Evolutionary conservation across 768 basidiomycete genomes (phyloP).

Genomic region (Nidula microcarpa): DNA sequence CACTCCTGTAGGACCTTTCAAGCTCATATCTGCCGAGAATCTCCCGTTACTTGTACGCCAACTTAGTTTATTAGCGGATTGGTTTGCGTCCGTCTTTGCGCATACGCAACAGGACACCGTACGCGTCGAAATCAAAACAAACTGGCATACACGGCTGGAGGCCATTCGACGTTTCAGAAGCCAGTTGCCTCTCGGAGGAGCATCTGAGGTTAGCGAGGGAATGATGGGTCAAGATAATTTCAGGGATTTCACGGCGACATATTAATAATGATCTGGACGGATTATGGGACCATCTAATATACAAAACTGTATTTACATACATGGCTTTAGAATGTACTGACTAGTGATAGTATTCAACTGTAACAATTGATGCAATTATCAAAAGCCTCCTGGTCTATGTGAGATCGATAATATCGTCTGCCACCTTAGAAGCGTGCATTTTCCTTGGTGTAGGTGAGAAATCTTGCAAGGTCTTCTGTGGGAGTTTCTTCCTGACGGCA

Average conservation of each 20-base stretch:
- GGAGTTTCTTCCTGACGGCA: background rate
- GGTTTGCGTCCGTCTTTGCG: slow-evolving; percentile 84
- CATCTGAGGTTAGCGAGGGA: slow-evolving; percentile 25
- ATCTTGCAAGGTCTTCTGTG: no score
- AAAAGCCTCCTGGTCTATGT: slow-evolving; percentile 4
- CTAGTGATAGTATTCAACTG: no score
- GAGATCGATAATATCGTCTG: slow-evolving; percentile 17
- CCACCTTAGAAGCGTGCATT: no score
- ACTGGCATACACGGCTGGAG: slow-evolving; percentile 81
- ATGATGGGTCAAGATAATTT: slow-evolving; percentile 50
- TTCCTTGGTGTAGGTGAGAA: no score
- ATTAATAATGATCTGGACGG: slow-evolving; percentile 20
- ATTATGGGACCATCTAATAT: no score
- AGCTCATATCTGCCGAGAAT: slow-evolving; percentile 86
- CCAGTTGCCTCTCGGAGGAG: slow-evolving; percentile 26
- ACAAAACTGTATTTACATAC: no score
- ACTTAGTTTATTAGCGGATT: slow-evolving; percentile 81
- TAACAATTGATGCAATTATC: no score
- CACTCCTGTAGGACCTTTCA: slow-evolving; percentile 88
- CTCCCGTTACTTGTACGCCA: slow-evolving; percentile 88
- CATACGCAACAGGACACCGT: slow-evolving; percentile 68
- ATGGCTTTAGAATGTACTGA: no score
- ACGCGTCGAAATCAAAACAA: slow-evolving; percentile 78
- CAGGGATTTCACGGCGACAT: slow-evolving; percentile 57
- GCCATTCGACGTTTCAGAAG: slow-evolving; percentile 70